phyloP scores from a whole-genome alignment of 305 asterid species.

The Ajuga reptans region DNA sequence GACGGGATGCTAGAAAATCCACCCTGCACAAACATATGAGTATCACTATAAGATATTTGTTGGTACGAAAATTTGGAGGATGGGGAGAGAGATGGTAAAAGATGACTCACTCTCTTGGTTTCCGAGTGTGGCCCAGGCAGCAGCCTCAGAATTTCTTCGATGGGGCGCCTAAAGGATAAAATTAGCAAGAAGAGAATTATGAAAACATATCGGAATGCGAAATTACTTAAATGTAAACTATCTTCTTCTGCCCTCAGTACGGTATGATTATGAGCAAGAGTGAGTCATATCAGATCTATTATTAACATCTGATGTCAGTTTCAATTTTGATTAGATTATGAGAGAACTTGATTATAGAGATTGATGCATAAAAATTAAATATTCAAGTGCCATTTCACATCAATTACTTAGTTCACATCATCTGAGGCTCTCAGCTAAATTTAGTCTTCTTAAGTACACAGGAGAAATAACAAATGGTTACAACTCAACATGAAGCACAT shows the following conservation, averaged over 20 bases:
- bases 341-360: background rate
- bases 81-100: slow-evolving; percentile 1
- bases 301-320: background rate
- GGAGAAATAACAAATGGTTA: background rate
- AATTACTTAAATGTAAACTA: background rate
- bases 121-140: slow-evolving; percentile 96
- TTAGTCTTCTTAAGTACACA: background rate
- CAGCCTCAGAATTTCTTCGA: slow-evolving; percentile 77
- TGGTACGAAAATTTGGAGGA: background rate
- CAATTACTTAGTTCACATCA: background rate
- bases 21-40: slow-evolving; percentile 44
- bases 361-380: background rate
- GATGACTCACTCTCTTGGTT: slow-evolving; percentile 59
- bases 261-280: background rate
- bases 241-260: background rate
- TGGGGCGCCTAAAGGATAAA: slow-evolving; percentile 61
- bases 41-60: slow-evolving; percentile 8
- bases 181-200: slow-evolving; percentile 7
- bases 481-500: background rate
- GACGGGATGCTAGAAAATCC: slow-evolving; percentile 66
- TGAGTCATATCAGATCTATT: background rate
- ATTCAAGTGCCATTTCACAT: background rate
- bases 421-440: background rate
- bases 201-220: background rate
- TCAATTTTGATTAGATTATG: slow-evolving; percentile 2